Conservation (phyloP, 805 yeast genomes). For the Myxozyma melibiosi region DNA sequence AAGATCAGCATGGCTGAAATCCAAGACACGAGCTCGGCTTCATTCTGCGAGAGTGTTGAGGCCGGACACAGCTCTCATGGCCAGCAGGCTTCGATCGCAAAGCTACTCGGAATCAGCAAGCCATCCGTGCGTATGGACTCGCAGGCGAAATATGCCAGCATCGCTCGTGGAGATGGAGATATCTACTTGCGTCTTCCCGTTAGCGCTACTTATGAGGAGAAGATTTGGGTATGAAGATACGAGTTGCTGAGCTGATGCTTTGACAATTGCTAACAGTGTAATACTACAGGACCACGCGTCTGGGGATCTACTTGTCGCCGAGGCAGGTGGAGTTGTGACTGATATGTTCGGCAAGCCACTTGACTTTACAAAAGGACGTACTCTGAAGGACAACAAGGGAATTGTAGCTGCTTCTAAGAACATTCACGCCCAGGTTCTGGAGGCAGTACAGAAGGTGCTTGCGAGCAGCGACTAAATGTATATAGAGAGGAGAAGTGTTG, state of each 20-base stretch:
- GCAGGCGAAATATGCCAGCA: slow-evolving; percentile 92
- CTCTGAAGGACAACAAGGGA: slow-evolving; percentile 73
- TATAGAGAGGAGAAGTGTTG: background rate
- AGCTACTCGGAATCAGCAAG: slow-evolving; percentile 57
- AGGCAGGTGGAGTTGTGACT: slow-evolving; percentile 89
- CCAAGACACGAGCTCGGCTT: slow-evolving; percentile 49
- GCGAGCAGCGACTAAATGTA: slow-evolving; percentile 4
- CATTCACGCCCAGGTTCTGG: slow-evolving; percentile 25
- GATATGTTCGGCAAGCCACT: slow-evolving; percentile 76
- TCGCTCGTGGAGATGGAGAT: slow-evolving; percentile 90
- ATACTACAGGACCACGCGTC: slow-evolving; percentile 79
- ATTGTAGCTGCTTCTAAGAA: slow-evolving; percentile 71
- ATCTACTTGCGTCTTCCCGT: slow-evolving; percentile 87
- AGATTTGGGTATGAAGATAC: slow-evolving; percentile 64
- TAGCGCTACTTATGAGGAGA: slow-evolving; percentile 75
- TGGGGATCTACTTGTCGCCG: slow-evolving; percentile 81
- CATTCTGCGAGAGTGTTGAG: slow-evolving; percentile 92
- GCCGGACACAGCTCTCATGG: slow-evolving; percentile 92
- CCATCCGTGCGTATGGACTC: slow-evolving; percentile 80
- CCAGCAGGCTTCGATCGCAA: slow-evolving; percentile 76
- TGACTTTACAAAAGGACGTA: slow-evolving; percentile 85
- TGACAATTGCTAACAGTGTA: background rate
- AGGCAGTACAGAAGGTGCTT: slow-evolving; percentile 31
- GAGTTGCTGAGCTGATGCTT: too few relatives aligned
- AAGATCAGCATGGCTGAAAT: slow-evolving; percentile 58